Conservation (phyloP, 768 basidiomycete species). For the Cyathus striatus region DNA sequence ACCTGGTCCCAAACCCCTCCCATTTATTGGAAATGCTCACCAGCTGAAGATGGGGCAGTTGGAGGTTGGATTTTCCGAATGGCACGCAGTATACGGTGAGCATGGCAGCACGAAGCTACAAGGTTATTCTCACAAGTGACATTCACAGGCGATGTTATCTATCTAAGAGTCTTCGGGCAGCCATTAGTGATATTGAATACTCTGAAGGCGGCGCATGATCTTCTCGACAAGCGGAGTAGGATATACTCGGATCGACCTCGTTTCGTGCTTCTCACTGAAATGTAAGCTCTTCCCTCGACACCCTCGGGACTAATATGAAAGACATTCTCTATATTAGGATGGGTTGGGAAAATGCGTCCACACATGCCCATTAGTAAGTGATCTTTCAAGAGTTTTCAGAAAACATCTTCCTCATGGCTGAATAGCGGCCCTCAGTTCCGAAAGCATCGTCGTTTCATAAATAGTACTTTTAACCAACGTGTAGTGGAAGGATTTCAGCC, state of each 20-base stretch:
- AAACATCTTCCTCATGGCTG: constrained; percentile 3
- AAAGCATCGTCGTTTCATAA: constrained; percentile 47
- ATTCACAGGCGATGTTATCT: constrained; percentile 36
- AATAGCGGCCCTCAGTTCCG: constrained; percentile 44
- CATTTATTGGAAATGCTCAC: constrained; percentile 43
- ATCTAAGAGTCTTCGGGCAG: constrained; percentile 35
- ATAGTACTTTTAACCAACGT: constrained; percentile 41
- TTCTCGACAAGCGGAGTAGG: constrained; percentile 50
- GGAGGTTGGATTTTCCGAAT: constrained; percentile 33
- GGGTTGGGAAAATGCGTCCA: constrained; percentile 44
- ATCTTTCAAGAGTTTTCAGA: constrained; percentile 1
- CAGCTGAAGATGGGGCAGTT: constrained; percentile 36
- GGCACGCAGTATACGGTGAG: constrained; percentile 40
- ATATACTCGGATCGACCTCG: constrained; percentile 50
- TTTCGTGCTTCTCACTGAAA: constrained; percentile 41
- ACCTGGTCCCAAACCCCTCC: constrained; percentile 42
- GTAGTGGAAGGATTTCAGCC: constrained; percentile 32
- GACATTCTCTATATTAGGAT: constrained; percentile 31
- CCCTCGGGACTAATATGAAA: background rate
- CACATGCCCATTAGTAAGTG: constrained; percentile 42
- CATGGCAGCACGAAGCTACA: constrained; percentile 2
- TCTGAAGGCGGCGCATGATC: constrained; percentile 34
- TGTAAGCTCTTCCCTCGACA: constrained; percentile 26
- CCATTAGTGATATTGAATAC: constrained; percentile 48
- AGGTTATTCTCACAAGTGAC: background rate